These are phyloP conservation scores for Exophiala aquamarina DNA, from an alignment of 2,329 filamentous ascomycete genomes.

Conservation along the genomic window DNA sequence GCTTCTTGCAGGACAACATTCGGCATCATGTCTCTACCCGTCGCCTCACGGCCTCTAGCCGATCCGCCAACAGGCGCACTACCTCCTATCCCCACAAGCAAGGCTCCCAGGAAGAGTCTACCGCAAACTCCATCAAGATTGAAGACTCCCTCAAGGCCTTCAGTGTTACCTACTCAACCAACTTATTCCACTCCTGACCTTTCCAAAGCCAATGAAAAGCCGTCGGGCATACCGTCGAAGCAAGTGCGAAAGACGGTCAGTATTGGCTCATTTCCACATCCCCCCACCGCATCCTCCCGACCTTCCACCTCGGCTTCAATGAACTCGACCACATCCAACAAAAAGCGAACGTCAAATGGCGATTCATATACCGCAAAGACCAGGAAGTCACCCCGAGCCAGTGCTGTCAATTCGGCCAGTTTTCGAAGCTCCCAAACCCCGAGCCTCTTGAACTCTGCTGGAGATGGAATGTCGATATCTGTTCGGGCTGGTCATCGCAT, in stretches of 20 bases:
- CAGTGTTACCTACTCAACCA: slow-evolving; percentile 46
- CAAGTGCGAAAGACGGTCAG: slow-evolving; percentile 83
- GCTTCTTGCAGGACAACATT: slow-evolving; percentile 1
- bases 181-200: slow-evolving; percentile 55
- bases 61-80: slow-evolving; percentile 71
- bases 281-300: slow-evolving; percentile 68
- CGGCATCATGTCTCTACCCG: slow-evolving; percentile 23
- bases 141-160: slow-evolving; percentile 51
- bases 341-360: slow-evolving; percentile 45
- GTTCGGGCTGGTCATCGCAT: slow-evolving; percentile 62
- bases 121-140: slow-evolving; percentile 31
- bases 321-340: slow-evolving; percentile 35
- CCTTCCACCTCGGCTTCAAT: slow-evolving; percentile 58
- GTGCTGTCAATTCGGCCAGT: slow-evolving; percentile 53
- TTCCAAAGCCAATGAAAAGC: slow-evolving; percentile 54
- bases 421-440: slow-evolving; percentile 58
- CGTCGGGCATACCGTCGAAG: slow-evolving; percentile 52
- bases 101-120: slow-evolving; percentile 66
- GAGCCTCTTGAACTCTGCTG: slow-evolving; percentile 76
- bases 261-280: slow-evolving; percentile 91
- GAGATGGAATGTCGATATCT: slow-evolving; percentile 71
- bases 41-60: slow-evolving; percentile 53
- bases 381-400: slow-evolving; percentile 58
- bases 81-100: slow-evolving; percentile 71
- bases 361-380: slow-evolving; percentile 42